A percentile compares a stretch with the other conserved stretches of the same genome.
phyloP scores from a whole-genome alignment of 2,329 filamentous ascomycete genomes.

The Sclerotinia spermophila region DNA sequence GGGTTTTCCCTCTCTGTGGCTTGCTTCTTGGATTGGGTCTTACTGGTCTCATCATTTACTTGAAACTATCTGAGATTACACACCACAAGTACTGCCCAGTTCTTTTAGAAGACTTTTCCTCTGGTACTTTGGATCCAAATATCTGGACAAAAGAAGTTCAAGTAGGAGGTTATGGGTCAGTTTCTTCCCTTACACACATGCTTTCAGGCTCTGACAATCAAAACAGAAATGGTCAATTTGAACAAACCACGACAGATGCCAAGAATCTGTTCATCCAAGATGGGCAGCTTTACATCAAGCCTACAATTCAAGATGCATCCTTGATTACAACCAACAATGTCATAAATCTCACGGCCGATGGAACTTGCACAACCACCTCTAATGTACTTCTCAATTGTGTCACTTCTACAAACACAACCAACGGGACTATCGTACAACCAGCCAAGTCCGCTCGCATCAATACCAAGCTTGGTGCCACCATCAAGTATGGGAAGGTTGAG shows the following conservation, averaged over 20 bases:
- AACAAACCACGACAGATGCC: slow-evolving; percentile 66
- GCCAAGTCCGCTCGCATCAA: slow-evolving; percentile 75
- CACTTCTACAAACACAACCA: slow-evolving; percentile 70
- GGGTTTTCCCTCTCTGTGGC: slow-evolving; percentile 68
- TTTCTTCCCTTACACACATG: slow-evolving; percentile 48
- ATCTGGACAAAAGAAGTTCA: slow-evolving; percentile 50
- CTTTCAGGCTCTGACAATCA: background rate
- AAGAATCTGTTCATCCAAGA: slow-evolving; percentile 72
- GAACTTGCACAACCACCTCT: slow-evolving; percentile 59
- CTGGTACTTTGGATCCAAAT: slow-evolving; percentile 34
- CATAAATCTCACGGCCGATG: slow-evolving; percentile 64
- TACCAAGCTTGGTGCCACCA: slow-evolving; percentile 65
- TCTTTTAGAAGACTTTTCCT: slow-evolving; percentile 45
- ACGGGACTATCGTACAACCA: slow-evolving; percentile 72
- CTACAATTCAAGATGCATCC: slow-evolving; percentile 68
- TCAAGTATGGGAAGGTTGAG: slow-evolving; percentile 79
- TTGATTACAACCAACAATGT: slow-evolving; percentile 63
- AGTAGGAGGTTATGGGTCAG: slow-evolving; percentile 40
- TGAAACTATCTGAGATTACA: slow-evolving; percentile 65
- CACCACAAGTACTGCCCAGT: slow-evolving; percentile 73
- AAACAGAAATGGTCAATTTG: slow-evolving; percentile 73
- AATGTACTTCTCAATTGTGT: slow-evolving; percentile 59
- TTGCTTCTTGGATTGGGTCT: slow-evolving; percentile 65
- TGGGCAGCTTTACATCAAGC: slow-evolving; percentile 69
- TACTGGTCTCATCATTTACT: slow-evolving; percentile 67